Evolutionary conservation across 2,329 filamentous ascomycete species (phyloP).

Genomic region (Pseudocercospora musae): DNA sequence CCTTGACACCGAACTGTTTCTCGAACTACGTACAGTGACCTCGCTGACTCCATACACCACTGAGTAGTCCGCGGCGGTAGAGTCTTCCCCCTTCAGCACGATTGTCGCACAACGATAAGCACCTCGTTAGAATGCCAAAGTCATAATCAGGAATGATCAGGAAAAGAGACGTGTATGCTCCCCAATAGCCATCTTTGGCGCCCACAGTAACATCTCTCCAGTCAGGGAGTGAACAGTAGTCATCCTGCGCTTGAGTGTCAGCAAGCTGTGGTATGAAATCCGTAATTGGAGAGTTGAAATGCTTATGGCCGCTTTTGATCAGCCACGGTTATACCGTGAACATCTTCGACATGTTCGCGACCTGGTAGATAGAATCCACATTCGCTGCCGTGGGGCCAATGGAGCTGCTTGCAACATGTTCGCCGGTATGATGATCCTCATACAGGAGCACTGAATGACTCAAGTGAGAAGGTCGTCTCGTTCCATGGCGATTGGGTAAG

Average conservation of each 20-base stretch:
- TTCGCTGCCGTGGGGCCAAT: conserved; percentile 16
- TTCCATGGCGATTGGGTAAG: conserved; percentile 17
- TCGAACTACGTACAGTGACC: too few species aligned
- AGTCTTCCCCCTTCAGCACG: too few species aligned
- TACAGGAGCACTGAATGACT: conserved; percentile 18
- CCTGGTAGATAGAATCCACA: conserved; percentile 21
- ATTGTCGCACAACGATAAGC: too few species aligned
- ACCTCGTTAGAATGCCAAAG: conserved; percentile 42
- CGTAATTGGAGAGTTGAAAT: conserved; percentile 38
- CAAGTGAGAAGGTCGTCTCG: conserved; percentile 21
- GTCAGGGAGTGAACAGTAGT: conserved; percentile 37
- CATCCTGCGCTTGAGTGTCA: conserved; percentile 27
- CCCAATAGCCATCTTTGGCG: conserved; percentile 46
- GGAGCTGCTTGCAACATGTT: conserved; percentile 10
- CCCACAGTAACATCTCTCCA: conserved; percentile 51
- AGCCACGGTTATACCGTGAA: conserved; percentile 23
- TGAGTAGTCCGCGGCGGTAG: conserved; percentile 13
- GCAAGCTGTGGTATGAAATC: conserved; percentile 45
- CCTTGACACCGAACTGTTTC: too few species aligned
- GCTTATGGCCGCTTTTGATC: conserved; percentile 17
- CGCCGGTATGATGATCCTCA: conserved; percentile 19
- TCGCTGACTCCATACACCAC: too few species aligned
- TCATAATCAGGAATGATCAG: conserved; percentile 49
- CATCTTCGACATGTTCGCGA: conserved; percentile 22
- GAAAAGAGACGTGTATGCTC: conserved; percentile 25